Evolutionary conservation across 371 early-diverging fungal genomes (phyloP), one percentile per base, ranked within the genome.

Genomic region (Funneliformis caledonium): DNA sequence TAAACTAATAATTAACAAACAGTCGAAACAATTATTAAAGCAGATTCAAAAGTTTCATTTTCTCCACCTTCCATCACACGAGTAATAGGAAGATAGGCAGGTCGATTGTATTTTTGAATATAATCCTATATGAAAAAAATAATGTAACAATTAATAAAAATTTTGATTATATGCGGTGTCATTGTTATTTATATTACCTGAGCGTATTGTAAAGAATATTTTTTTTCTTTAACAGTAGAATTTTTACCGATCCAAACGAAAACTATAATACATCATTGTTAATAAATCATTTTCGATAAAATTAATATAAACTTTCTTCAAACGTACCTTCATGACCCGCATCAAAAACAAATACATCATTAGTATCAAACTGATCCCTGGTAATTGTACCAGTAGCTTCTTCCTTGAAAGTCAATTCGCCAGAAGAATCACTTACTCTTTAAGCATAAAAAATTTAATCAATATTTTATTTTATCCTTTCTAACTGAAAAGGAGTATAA

Each of bases 291-390:
- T 26, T 52, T 43, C 3, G 12, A 65, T 52, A 16, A 68, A 31
- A 0, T 9, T 68, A 78, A 48, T 22, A 14, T 7, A 48, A 60
- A 22, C 8, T 4, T 56, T 19, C 6, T 6, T 56, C 19, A 56
- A 31, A 77, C 4, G 10, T 37, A 78, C 78, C 78, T 50, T 68
- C 56, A 68, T 68, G 45, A 4, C 68, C 68, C 8, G 69, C 78
- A 68, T 78, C 78, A 78, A 68, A 78, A 50, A 78, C 50, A 56
- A 78, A 78, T 22, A 69, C 78, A 22, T 78, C 78, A 48, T 78
- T 78, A 37, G 78, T 56, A 68, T 78, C 78, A 52, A 78, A 78
- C 16, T 52, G 50, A n/a, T 50, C 50, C 52, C 22, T 68, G 7
- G 12, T 48, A 4, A 78, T 52, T 2, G 22, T 67, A 52, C 69